Evolutionary conservation across 495 filamentous ascomycete genomes (phyloP).

Genomic region (Penicillium mononematosum): DNA sequence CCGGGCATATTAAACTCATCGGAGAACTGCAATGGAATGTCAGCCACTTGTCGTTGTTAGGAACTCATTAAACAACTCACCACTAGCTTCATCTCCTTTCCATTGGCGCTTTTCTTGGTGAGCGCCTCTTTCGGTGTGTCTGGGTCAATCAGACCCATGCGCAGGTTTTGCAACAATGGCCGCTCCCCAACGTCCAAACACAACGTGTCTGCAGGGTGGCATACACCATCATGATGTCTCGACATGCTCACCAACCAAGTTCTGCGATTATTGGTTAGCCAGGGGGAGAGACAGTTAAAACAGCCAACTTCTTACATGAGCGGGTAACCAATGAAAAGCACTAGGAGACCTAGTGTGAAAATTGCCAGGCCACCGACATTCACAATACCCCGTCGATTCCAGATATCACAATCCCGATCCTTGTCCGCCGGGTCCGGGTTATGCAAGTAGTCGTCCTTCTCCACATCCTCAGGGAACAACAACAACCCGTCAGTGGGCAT

Average conservation of each 20-base stretch:
- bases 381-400: slow-evolving; percentile 61
- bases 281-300: neutral
- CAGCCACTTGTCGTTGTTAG: neutral
- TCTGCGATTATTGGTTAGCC: slow-evolving; percentile 37
- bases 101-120: slow-evolving; percentile 57
- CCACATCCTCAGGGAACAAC: slow-evolving; percentile 72
- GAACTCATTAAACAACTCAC: slow-evolving; percentile 35
- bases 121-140: slow-evolving; percentile 63
- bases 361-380: slow-evolving; percentile 67
- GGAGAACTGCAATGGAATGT: slow-evolving; percentile 56
- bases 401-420: slow-evolving; percentile 67
- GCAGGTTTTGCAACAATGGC: slow-evolving; percentile 58
- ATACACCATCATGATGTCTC: slow-evolving; percentile 21
- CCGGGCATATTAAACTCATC: slow-evolving; percentile 75
- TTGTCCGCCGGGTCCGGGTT: slow-evolving; percentile 67
- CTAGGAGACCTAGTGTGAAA: slow-evolving; percentile 60
- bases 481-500: slow-evolving; percentile 68
- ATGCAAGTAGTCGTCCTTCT: slow-evolving; percentile 76
- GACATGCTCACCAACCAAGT: slow-evolving; percentile 52
- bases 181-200: slow-evolving; percentile 60
- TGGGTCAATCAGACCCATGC: slow-evolving; percentile 64
- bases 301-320: slow-evolving; percentile 55
- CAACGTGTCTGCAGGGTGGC: slow-evolving; percentile 44
- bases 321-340: slow-evolving; percentile 73
- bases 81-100: slow-evolving; percentile 63